phyloP scores from a whole-genome alignment of 345 rosid genomes.

The Diplotaxis tenuifolia region DNA sequence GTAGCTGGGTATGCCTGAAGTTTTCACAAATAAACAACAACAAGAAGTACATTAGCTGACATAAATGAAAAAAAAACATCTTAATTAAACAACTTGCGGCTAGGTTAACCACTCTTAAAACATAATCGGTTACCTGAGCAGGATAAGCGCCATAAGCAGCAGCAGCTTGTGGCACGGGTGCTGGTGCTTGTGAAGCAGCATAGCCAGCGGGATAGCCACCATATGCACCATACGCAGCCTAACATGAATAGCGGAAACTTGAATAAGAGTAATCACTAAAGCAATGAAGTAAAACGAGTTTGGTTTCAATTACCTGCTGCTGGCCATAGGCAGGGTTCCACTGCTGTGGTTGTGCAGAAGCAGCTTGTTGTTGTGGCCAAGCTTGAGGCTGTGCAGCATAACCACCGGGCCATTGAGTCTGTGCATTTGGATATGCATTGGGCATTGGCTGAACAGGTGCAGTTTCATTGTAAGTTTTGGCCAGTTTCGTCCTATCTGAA shows the following conservation, averaged over 20 bases:
- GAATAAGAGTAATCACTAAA: neutral
- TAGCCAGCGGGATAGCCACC: slow-evolving; percentile 67
- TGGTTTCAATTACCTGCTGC: slow-evolving; percentile 42
- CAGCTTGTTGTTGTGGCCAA: slow-evolving; percentile 74
- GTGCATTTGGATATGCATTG: slow-evolving; percentile 36
- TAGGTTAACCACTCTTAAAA: neutral
- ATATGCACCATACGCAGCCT: slow-evolving; percentile 83
- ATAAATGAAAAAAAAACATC: neutral
- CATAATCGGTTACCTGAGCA: slow-evolving; percentile 53
- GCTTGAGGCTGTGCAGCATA: slow-evolving; percentile 80
- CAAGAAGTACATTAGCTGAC: slow-evolving; percentile 14
- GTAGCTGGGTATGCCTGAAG: slow-evolving; percentile 45
- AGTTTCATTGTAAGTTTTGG: slow-evolving; percentile 57
- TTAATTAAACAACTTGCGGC: neutral
- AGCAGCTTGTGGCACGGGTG: slow-evolving; percentile 65
- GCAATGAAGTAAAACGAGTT: neutral
- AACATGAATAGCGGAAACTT: neutral
- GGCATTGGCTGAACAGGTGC: slow-evolving; percentile 60
- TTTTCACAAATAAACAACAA: slow-evolving; percentile 34
- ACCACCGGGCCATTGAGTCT: slow-evolving; percentile 78
- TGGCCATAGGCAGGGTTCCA: slow-evolving; percentile 83
- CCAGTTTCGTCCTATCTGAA: slow-evolving; percentile 79
- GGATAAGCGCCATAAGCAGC: slow-evolving; percentile 80
- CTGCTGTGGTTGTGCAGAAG: slow-evolving; percentile 67
- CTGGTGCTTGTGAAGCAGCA: slow-evolving; percentile 60